Conservation (phyloP, 192 early-diverging fungal species). For the Oehlia diaphana region DNA sequence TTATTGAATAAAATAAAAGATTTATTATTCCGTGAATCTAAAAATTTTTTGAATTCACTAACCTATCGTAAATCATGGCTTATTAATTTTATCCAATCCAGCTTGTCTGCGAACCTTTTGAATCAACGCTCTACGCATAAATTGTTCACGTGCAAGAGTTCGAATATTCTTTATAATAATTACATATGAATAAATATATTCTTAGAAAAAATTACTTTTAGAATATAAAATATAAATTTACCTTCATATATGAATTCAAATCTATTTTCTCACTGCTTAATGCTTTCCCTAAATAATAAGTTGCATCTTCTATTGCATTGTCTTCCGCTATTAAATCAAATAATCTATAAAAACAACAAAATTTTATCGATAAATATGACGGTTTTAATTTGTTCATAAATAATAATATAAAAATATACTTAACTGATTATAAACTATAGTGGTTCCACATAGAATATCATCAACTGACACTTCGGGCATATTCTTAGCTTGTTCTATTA, state of each 20-base stretch:
- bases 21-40: not conserved
- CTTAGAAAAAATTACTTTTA: not conserved
- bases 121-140: conserved; percentile 79
- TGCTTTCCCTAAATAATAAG: conserved; percentile 80
- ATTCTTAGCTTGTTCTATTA: conserved; percentile 48
- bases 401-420: conserved; percentile 5
- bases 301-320: conserved; percentile 84
- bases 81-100: conserved; percentile 28
- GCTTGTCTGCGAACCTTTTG: conserved; percentile 62
- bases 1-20: too few relatives aligned
- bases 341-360: conserved; percentile 54
- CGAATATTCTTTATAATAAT: conserved; percentile 59
- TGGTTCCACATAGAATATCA: conserved; percentile 58
- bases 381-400: not conserved
- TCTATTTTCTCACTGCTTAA: conserved; percentile 76
- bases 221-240: conserved; percentile 5
- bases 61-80: not conserved
- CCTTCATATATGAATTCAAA: conserved; percentile 78
- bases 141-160: conserved; percentile 83
- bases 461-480: conserved; percentile 68
- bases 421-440: conserved; percentile 72
- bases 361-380: conserved; percentile 23
- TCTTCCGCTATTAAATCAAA: conserved; percentile 88
- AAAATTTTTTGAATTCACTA: not conserved
- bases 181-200: conserved; percentile 10